Evolutionary conservation across 768 basidiomycete species (phyloP), one percentile per base, ranked within the genome.

Genomic region (Russula earlei): DNA sequence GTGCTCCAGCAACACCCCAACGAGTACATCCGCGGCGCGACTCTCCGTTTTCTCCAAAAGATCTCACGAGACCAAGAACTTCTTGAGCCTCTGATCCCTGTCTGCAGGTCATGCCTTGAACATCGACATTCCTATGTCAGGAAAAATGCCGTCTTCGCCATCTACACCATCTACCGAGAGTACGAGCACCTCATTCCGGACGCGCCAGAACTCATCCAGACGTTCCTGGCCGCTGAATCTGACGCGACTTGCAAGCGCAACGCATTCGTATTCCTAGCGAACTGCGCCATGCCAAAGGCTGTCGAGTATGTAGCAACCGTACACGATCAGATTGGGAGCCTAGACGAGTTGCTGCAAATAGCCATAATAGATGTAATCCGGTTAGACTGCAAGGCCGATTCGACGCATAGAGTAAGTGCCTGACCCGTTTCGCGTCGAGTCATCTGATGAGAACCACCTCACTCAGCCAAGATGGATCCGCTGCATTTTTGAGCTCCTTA

Each of bases 11-110:
- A 98, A 93, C 96, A 99, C 66, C 94, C 95, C 9, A 98, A 99
- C 65, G 96, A 99, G 75, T 99, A 97, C 70, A 96, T 99, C 65
- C 89, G 96, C 36, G 96, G 96, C 43, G 91, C 93, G n/a, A 94
- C 91, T 11, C 81, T 98, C 33, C 87, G 96, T 24, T 95, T 94
- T 74, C 79, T 98, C 12, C 91, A 95, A 73, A 99, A 99, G 75
- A 87, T 99, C 50, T 78, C 87, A 17, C 87, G 88, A 69, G 96
- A 98, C 63, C 75, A 82, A 3, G 96, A 99, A 69, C 81, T 98
- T 12, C 81, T 98, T 24, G 96, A 98, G 73, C 96, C 96, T 24
- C 82, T 98, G 59, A 80, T 98, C 57, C 96, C 96, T 12, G 92
- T 86, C 40, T 91, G 91, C 68, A 85, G 95, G 29, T 77, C 89